phyloP scores from a whole-genome alignment of 192 early-diverging fungal genomes.

The Coemansia sp. region DNA sequence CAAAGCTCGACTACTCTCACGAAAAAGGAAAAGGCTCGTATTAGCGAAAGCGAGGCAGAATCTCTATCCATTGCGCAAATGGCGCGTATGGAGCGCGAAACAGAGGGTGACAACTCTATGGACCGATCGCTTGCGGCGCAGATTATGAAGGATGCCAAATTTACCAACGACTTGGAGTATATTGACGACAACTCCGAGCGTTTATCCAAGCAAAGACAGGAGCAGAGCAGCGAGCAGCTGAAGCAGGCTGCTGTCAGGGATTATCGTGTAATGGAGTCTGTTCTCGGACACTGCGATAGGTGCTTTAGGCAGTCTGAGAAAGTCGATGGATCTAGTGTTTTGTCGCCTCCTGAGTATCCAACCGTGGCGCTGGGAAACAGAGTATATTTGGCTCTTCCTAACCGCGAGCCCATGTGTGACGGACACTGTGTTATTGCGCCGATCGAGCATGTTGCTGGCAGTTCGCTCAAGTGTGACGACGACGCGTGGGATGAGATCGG shows the following conservation, averaged over 20 bases:
- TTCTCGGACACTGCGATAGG: slow-evolving; percentile 61
- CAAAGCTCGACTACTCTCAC: neutral
- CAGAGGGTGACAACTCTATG: slow-evolving; percentile 25
- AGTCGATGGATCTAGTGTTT: slow-evolving; percentile 43
- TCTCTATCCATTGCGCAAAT: slow-evolving; percentile 25
- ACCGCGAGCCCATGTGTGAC: slow-evolving; percentile 71
- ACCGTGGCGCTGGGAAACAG: slow-evolving; percentile 80
- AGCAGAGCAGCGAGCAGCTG: slow-evolving; percentile 68
- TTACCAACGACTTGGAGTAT: slow-evolving; percentile 79
- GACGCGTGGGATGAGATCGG: slow-evolving; percentile 92
- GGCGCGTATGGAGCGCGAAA: slow-evolving; percentile 34
- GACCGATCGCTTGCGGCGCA: slow-evolving; percentile 29
- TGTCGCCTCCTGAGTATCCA: slow-evolving; percentile 65
- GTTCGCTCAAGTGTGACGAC: slow-evolving; percentile 88
- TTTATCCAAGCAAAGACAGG: slow-evolving; percentile 63
- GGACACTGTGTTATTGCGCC: slow-evolving; percentile 95
- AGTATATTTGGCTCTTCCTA: slow-evolving; percentile 80
- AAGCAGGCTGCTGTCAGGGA: slow-evolving; percentile 69
- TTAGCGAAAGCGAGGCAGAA: neutral
- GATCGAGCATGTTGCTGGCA: slow-evolving; percentile 74
- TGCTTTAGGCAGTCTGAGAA: slow-evolving; percentile 69
- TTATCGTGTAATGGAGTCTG: slow-evolving; percentile 68
- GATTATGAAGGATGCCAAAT: slow-evolving; percentile 52
- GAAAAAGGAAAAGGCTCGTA: slow-evolving; percentile 25
- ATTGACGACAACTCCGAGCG: slow-evolving; percentile 89